phyloP scores from a whole-genome alignment of 768 basidiomycete genomes.

The Hirschioporus abietinus region DNA sequence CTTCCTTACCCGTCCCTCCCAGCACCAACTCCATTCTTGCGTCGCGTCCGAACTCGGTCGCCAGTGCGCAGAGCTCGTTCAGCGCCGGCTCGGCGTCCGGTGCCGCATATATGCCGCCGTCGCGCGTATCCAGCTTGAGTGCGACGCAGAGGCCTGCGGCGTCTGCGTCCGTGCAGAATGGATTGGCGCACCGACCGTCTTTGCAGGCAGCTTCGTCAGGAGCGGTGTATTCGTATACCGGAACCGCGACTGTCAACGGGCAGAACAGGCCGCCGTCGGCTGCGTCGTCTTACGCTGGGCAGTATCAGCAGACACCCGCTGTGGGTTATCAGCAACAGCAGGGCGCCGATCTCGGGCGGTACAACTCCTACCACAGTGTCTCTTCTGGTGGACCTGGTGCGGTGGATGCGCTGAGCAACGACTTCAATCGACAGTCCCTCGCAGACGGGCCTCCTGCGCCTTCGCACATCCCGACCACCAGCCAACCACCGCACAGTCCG shows the following conservation, averaged over 20 bases:
- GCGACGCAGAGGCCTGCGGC: not conserved
- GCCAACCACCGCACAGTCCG: not conserved
- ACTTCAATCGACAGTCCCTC: constrained; percentile 34
- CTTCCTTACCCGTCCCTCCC: not conserved
- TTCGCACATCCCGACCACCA: constrained; percentile 10
- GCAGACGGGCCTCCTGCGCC: constrained; percentile 16
- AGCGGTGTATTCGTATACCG: not conserved
- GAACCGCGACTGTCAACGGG: not conserved
- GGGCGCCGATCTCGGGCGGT: not conserved
- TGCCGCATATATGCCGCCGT: not conserved
- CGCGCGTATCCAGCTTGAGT: not conserved
- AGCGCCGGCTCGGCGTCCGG: not conserved
- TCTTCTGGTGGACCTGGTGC: no score
- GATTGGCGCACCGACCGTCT: not conserved
- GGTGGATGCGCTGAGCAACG: constrained; percentile 9
- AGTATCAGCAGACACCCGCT: not conserved
- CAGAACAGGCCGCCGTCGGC: not conserved
- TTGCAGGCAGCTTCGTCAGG: not conserved
- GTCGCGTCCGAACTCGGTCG: not conserved
- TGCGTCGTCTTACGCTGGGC: not conserved
- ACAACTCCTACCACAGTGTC: not conserved
- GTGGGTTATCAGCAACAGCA: not conserved
- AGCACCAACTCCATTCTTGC: not conserved
- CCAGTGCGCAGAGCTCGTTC: not conserved
- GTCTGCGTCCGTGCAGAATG: not conserved